Evolutionary conservation across 2,329 filamentous ascomycete species (phyloP), one percentile per base, ranked within the genome.

Genomic region (Chaetomiaceae sp.): DNA sequence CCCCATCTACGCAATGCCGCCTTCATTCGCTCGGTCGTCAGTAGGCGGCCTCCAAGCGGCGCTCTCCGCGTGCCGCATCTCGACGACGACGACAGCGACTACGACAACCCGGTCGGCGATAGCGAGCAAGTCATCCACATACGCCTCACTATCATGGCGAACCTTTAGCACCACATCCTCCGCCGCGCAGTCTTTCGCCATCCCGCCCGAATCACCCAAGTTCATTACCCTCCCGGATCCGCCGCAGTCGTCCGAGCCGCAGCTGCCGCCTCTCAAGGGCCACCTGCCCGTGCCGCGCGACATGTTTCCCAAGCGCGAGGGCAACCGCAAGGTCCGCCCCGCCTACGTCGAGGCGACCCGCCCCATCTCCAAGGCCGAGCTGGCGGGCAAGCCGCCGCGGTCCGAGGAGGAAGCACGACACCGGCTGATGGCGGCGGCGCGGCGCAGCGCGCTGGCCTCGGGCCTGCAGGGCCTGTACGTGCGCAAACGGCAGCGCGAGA

Each of bases 181-280:
- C 62, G 42, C 54, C 37, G 12, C 27, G 63, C 38, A 65, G 67
- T 54, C 48, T 68, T 45, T 77, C 76, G 60, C 68, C 69, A 52
- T 90, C 53, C 84, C 84, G 15, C 91, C 93, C 39, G 87, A 96
- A 64, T 95, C 89, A 29, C 91, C 93, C 38, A 78, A 79, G 54
- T 97, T 86, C 72, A 86, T 97, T 68, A 81, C 88, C 55, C 73
- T 96, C 45, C 91, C 90, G 38, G 74, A 75, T 56, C 78, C 86
- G 39, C 76, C 81, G n/a, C 88, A 95, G 64, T 80, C 83, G 41
- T 74, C 78, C 26, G 71, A 77, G 56, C 62, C 62, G 12, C 68
- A 65, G 50, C 67, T 60, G 2, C 60, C 65, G 2, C 65, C 67
- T 9, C 65, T 88, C 27, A 88, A 88, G 64, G 93, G 93, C 56